Conservation (phyloP, 192 early-diverging fungal genomes). For the Umbelopsis vinacea region DNA sequence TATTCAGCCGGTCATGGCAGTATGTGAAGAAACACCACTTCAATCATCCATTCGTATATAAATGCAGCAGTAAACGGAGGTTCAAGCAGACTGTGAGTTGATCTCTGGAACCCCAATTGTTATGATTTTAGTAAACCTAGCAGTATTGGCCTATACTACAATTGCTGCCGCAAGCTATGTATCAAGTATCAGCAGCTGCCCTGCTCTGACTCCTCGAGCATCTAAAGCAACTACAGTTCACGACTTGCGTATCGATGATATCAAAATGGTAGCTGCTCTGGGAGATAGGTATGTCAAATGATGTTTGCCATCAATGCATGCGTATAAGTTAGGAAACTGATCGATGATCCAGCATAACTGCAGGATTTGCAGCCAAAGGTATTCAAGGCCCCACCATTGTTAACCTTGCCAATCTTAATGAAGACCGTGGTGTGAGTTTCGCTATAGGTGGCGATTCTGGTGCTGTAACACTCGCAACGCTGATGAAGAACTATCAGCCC, state of each 20-base stretch:
- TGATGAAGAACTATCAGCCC: conserved; percentile 47
- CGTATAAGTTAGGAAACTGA: not conserved
- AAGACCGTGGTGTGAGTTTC: conserved; percentile 58
- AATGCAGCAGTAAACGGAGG: not conserved
- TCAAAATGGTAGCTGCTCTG: conserved; percentile 55
- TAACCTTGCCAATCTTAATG: conserved; percentile 34
- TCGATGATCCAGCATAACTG: conserved; percentile 47
- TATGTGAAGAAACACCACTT: too few relatives aligned
- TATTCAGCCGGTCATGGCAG: not conserved
- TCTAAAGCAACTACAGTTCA: conserved; percentile 43
- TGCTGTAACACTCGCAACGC: conserved; percentile 47
- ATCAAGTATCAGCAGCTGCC: conserved; percentile 35
- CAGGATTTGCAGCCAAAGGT: conserved; percentile 54
- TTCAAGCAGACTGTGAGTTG: not conserved
- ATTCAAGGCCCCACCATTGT: conserved; percentile 23
- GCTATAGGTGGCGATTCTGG: conserved; percentile 54
- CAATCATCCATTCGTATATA: not conserved
- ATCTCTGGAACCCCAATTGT: not conserved
- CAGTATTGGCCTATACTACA: not conserved
- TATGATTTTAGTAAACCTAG: not conserved
- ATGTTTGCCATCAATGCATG: not conserved
- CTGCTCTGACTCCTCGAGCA: conserved; percentile 45
- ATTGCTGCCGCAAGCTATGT: not conserved
- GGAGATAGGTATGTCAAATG: conserved; percentile 45
- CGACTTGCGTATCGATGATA: conserved; percentile 60